Evolutionary conservation across 2,329 filamentous ascomycete species (phyloP).

Genomic region (Fragosphaeria purpurea): DNA sequence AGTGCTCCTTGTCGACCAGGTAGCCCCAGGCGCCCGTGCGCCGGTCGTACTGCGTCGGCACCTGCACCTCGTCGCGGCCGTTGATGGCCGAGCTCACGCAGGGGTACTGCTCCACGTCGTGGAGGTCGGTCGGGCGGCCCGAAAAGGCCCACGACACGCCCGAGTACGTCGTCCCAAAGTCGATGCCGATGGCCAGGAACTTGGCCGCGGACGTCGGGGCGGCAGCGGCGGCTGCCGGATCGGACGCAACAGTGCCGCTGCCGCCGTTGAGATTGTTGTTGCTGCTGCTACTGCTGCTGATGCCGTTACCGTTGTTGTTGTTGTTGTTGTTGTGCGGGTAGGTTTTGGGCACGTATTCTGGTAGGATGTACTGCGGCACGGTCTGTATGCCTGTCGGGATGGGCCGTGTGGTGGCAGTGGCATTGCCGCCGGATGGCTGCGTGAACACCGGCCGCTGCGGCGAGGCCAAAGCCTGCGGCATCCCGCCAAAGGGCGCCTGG

Average conservation of each 20-base stretch:
- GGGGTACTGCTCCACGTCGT: conserved; percentile 5
- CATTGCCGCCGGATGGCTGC: background rate
- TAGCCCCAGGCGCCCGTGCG: conserved; percentile 5
- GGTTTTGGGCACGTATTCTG: background rate
- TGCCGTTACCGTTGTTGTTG: no score
- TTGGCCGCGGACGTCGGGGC: background rate
- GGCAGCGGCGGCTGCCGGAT: background rate
- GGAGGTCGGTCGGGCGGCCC: conserved; percentile 1
- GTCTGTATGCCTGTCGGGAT: background rate
- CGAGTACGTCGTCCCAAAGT: conserved; percentile 13
- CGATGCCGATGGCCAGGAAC: conserved; percentile 11
- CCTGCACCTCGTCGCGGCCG: conserved; percentile 7
- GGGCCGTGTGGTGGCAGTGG: background rate
- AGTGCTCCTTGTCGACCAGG: background rate
- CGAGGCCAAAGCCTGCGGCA: no score
- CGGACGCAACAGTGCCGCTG: no score
- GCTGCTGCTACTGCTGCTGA: background rate
- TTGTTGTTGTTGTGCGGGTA: no score
- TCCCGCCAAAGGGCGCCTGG: no score
- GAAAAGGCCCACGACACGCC: conserved; percentile 11
- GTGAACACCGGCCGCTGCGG: no score
- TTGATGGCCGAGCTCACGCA: conserved; percentile 9
- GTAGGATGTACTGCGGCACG: background rate
- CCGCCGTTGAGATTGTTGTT: background rate
- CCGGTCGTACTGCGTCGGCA: conserved; percentile 8